Evolutionary conservation across 371 early-diverging fungal genomes (phyloP).

Genomic region (Mortierella sp.): DNA sequence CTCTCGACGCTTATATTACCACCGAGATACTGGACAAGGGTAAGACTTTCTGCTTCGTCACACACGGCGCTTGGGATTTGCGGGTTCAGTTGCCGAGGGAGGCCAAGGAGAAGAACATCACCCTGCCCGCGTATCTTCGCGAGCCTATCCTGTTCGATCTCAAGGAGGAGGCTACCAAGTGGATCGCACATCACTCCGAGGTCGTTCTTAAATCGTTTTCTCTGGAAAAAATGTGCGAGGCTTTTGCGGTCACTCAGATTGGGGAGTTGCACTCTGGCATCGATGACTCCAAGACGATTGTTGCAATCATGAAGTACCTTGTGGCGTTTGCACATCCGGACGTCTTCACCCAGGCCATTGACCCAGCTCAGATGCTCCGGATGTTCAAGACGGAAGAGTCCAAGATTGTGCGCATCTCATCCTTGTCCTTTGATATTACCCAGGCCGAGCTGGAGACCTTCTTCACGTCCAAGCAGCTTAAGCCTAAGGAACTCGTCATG

Average conservation of each 20-base stretch:
- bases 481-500: slow-evolving; percentile 62
- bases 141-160: slow-evolving; percentile 79
- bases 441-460: slow-evolving; percentile 75
- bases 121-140: slow-evolving; percentile 67
- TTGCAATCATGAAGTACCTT: slow-evolving; percentile 67
- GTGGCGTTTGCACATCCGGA: slow-evolving; percentile 65
- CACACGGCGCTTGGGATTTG: slow-evolving; percentile 82
- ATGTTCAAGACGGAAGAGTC: slow-evolving; percentile 78
- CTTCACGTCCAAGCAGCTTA: slow-evolving; percentile 69
- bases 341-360: slow-evolving; percentile 75
- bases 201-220: slow-evolving; percentile 66
- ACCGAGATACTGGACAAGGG: slow-evolving; percentile 65
- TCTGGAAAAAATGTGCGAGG: slow-evolving; percentile 71
- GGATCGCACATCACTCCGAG: slow-evolving; percentile 74
- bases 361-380: slow-evolving; percentile 69
- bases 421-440: slow-evolving; percentile 70
- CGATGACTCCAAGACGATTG: slow-evolving; percentile 71
- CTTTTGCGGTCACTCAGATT: slow-evolving; percentile 63
- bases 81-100: slow-evolving; percentile 81
- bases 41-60: slow-evolving; percentile 77
- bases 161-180: slow-evolving; percentile 76
- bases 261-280: slow-evolving; percentile 69
- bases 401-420: slow-evolving; percentile 72
- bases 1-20: slow-evolving; percentile 70
- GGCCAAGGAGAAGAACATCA: slow-evolving; percentile 75